Base-by-base conservation (phyloP, 202 grass and related monocot genomes). In the Setaria viridis region DNA sequence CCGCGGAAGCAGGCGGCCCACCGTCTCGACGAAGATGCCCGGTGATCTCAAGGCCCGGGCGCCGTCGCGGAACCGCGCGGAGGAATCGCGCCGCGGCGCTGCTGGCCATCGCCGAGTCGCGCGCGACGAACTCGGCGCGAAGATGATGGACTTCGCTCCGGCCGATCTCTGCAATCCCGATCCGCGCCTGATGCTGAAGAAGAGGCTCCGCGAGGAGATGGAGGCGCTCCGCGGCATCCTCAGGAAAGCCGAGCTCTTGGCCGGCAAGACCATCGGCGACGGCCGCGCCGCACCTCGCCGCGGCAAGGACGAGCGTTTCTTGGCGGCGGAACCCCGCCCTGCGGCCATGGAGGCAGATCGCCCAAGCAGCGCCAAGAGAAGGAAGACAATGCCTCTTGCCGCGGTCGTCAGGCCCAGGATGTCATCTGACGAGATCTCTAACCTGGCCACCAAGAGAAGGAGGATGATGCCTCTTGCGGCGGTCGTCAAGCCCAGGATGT, bases 141-240 rank as follows among this genome's bases (percentile, higher is more conserved):
- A 53, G 48, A 58, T 6, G 43, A 37, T 47, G 46, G 54, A 53
- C 0, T 29, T 76, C 19, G 74, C 19, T 4, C 34, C 5, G 11
- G 11, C 34, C 19, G 20, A 73, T 29, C 47, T 70, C 68, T 56
- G 80, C 41, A 12, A 2, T 12, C 58, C 80, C 10, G 41, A 84
- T 41, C 17, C 1, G 17, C 48, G 50, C 34, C 60, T 37, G 50
- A 7, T 58, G 10, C 32, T 81, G 21, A n/a, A 51, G 67, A 76
- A 70, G 85, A 79, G 81, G 67, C 12, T 81, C 1, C 30, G 55
- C 30, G 67, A 46, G 14, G 89, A 91, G 78, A 69, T 88, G 45
- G 72, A 85, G 6, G 45, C 46, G 30, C 9, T 91, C 5, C 37
- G 34, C 37, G 49, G 62, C 34, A 63, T 85, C 19, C 54, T 77